Percentiles rank a stretch among this genome's conserved stretches.
Conservation (phyloP, 2,329 filamentous ascomycete species). For the Mycosphaerella sp. region DNA sequence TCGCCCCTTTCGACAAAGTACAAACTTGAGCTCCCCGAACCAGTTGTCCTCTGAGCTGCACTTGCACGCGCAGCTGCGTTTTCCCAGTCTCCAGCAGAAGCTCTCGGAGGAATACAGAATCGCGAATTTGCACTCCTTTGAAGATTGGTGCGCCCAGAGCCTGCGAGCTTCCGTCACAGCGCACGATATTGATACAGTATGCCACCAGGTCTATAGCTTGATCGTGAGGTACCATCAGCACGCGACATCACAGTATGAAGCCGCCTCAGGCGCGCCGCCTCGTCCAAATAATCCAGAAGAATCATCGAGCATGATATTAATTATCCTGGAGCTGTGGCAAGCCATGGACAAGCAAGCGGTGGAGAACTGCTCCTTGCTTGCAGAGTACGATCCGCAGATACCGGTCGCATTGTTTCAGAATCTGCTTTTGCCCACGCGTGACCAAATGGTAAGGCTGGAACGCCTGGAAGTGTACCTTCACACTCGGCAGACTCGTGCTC, state of each 20-base stretch:
- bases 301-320: slow-evolving; percentile 12
- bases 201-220: not conserved
- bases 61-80: not conserved
- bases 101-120: not conserved
- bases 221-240: not conserved
- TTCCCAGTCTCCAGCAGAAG: slow-evolving; percentile 13
- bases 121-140: slow-evolving; percentile 8
- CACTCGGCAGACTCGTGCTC: slow-evolving; percentile 17
- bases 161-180: not conserved
- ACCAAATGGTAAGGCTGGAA: slow-evolving; percentile 48
- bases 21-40: slow-evolving; percentile 3
- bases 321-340: slow-evolving; percentile 53
- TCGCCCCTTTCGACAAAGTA: not conserved
- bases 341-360: slow-evolving; percentile 48
- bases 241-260: not conserved
- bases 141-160: not conserved
- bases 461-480: slow-evolving; percentile 47
- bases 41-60: slow-evolving; percentile 11
- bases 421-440: slow-evolving; percentile 44
- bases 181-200: not conserved
- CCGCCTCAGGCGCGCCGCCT: too few relatives aligned
- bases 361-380: slow-evolving; percentile 43
- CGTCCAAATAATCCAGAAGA: not conserved
- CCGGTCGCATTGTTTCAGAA: slow-evolving; percentile 46
- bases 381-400: slow-evolving; percentile 49